Evolutionary conservation across 202 grass and related monocot genomes (phyloP), one percentile per base, ranked within the genome.

Genomic region (Dendrocalamus latiflorus): DNA sequence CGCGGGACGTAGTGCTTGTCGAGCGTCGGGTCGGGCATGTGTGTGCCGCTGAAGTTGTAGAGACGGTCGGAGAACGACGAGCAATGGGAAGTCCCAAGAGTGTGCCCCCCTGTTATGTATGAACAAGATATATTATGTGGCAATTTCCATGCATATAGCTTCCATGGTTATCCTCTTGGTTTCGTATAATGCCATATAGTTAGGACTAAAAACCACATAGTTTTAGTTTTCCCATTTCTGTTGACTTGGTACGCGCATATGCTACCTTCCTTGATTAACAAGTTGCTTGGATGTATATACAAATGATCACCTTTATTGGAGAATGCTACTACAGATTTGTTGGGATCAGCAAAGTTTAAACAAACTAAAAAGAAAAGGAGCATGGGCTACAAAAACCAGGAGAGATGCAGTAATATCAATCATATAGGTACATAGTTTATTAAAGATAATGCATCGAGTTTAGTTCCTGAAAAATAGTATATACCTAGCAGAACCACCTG

Each of bases 401-500:
- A 28, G 38, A 48, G 20, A 78, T 39, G 21, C 54, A 41, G 45
- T 26, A 79, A 17, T 25, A 65, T 15, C n/a, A 79, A 73, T 64
- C 75, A 79, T 55, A 36, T 22, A 7, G 45, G 36, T 17, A 24
- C 17, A 11, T 65, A 9, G 42, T 74, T 66, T 87, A 43, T 26
- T 59, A 64, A 38, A 20, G 41, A 71, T 79, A 43, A 75, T 12
- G 74, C 45, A 39, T 76, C 3, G 55, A 85, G 16, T 56, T 34
- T 71, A 37, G 60, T 49, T 66, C 43, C 14, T 62, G 25, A 24
- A 49, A 16, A 50, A 49, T 78, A 81, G 65, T 49, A 71, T 58
- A 66, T 94, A 94, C 95, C 95, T 93, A 88, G 74, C n/a, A 97
- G 88, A 88, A 94, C 92, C 72, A 97, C 84, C 65, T 91, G 90